These are phyloP conservation scores for Durio zibethinus DNA, from an alignment of 345 rosid genomes.

Conservation along the genomic window DNA sequence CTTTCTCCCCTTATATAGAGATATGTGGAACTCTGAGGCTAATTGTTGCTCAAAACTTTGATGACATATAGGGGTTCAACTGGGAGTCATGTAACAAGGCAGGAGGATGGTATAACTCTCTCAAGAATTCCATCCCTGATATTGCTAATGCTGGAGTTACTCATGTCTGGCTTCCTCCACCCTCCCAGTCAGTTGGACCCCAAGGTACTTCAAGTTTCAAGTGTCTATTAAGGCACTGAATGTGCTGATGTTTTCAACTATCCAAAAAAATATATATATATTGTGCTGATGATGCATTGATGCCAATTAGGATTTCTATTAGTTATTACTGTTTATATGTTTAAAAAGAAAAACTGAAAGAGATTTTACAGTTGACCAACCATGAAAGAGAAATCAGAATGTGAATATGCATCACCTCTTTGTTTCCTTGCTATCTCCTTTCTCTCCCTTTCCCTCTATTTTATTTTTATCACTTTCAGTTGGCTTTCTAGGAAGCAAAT, in stretches of 20 bases:
- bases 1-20: background rate
- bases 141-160: constrained; percentile 66
- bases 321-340: too few relatives aligned
- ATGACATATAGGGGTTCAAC: constrained; percentile 60
- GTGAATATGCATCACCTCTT: background rate
- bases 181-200: constrained; percentile 68
- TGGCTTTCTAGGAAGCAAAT: background rate
- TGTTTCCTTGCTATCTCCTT: background rate
- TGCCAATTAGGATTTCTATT: background rate
- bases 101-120: constrained; percentile 82
- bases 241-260: too few relatives aligned
- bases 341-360: background rate
- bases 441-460: background rate
- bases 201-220: constrained; percentile 40
- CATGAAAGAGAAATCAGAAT: background rate
- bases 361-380: background rate
- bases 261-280: too few relatives aligned
- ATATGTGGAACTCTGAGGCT: background rate
- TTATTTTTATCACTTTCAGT: background rate
- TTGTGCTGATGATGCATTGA: background rate
- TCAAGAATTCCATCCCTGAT: constrained; percentile 53
- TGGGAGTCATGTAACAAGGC: constrained; percentile 71
- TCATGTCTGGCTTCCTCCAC: constrained; percentile 93
- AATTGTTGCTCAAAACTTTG: background rate
- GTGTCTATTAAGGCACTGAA: too few relatives aligned